phyloP scores from a whole-genome alignment of 257 asterid species.

The Rubia yunnanensis region DNA sequence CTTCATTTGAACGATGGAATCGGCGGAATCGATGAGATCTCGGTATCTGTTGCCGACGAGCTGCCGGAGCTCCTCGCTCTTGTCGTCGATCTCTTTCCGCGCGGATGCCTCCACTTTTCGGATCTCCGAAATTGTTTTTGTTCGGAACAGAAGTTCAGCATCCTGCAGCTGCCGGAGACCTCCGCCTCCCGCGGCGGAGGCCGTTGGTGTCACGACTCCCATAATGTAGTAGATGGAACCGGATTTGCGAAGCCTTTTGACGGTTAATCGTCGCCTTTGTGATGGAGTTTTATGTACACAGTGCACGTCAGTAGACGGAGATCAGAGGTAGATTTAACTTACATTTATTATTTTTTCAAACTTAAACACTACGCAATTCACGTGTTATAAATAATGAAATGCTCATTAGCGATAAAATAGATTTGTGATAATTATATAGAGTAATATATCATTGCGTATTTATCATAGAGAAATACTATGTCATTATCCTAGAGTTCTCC shows the following conservation, averaged over 20 bases:
- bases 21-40: conserved; percentile 97
- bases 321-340: background rate
- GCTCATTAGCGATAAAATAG: too few relatives aligned
- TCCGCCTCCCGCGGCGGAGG: conserved; percentile 24
- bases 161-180: conserved; percentile 55
- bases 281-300: background rate
- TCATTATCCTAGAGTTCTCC: too few relatives aligned
- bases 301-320: background rate
- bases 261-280: background rate
- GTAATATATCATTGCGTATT: too few relatives aligned
- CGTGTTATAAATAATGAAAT: too few relatives aligned
- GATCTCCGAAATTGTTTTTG: conserved; percentile 85
- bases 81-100: conserved; percentile 85
- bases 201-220: conserved; percentile 24
- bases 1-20: conserved; percentile 87
- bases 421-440: too few relatives aligned
- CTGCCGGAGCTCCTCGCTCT: conserved; percentile 94
- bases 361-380: too few relatives aligned
- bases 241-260: background rate
- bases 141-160: conserved; percentile 81
- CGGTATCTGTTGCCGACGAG: conserved; percentile 90
- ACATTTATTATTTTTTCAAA: too few relatives aligned
- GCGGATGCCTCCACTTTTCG: conserved; percentile 76
- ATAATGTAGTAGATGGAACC: conserved; percentile 4
- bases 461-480: too few relatives aligned